Base-by-base conservation (phyloP, 202 grass and related monocot genomes). In the Digitaria exilis region DNA sequence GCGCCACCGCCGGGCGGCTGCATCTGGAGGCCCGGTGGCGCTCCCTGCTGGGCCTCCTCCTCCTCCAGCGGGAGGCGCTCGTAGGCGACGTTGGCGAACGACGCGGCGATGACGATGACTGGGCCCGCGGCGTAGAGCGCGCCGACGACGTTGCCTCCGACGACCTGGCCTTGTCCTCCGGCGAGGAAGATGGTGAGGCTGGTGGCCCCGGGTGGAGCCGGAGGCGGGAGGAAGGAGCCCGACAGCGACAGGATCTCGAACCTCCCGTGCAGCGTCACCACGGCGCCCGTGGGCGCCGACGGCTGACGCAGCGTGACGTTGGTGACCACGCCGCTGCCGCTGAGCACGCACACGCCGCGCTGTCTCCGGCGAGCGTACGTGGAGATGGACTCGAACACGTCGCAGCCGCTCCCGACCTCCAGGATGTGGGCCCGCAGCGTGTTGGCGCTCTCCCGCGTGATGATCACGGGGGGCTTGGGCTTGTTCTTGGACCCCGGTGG, bases 101-200 rank as follows among this genome's bases (percentile, higher is more conserved):
- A 97, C 35, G 91, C 94, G 45, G 94, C 87, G 61, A 97, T 97
- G 62, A 94, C 94, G 77, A 97, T 97, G 57, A 97, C 94, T 7
- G 94, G 94, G 15, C 94, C 94, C 0, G 94, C 84, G 14, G 94
- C 89, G 76, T 88, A 94, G 69, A 97, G 87, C 12, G 91, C 94
- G 9, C 94, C 94, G 13, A 97, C 91, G 48, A 97, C 94, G 91
- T 94, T 97, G 37, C 94, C 94, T 13, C 94, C 94, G 65, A 97
- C 89, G 0, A 97, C 94, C 81, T 97, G 94, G 1, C 94, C 94
- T 61, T 97, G 94, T 0, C 89, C 89, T 26, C 94, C 94, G 19
- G 94, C 91, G 54, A 97, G 91, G 86, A 94, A 94, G 85, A 97
- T 87, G 69, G 94, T 97, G 72, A 97, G 91, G 87, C 94, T 97